Evolutionary conservation across 2,329 filamentous ascomycete genomes (phyloP).

Genomic region (Cytospora paraplurivora): DNA sequence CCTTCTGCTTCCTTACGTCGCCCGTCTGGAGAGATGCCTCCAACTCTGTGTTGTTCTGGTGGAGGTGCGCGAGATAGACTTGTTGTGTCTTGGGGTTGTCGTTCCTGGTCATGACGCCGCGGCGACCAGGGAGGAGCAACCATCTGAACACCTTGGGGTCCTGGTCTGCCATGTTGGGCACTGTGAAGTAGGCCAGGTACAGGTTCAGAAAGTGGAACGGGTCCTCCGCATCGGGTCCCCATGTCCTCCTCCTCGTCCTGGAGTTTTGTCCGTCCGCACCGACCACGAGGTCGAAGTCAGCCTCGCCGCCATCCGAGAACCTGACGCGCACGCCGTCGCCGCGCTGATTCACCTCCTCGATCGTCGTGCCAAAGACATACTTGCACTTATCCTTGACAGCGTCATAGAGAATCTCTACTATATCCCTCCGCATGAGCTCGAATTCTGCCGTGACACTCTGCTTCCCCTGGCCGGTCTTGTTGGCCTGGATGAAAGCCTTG

Average conservation of each 20-base stretch:
- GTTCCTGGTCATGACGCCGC: conserved; percentile 43
- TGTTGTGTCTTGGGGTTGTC: conserved; percentile 40
- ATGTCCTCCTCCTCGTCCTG: conserved; percentile 46
- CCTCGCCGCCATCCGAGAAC: conserved; percentile 47
- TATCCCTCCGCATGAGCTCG: conserved; percentile 61
- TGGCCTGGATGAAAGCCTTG: conserved; percentile 44
- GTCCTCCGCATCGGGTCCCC: conserved; percentile 35
- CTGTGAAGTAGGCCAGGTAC: conserved; percentile 32
- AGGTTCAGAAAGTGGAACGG: conserved; percentile 33
- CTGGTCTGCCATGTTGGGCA: conserved; percentile 15
- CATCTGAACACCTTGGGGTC: conserved; percentile 6
- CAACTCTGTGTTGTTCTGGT: conserved; percentile 11
- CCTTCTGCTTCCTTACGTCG: conserved; percentile 21
- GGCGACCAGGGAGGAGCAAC: conserved; percentile 34
- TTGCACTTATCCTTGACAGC: conserved; percentile 35
- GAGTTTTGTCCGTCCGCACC: conserved; percentile 59
- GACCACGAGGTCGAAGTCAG: conserved; percentile 54
- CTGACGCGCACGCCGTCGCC: conserved; percentile 40
- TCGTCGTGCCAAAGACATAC: conserved; percentile 37
- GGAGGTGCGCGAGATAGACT: conserved; percentile 19
- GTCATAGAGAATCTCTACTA: conserved; percentile 54
- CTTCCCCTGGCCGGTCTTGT: conserved; percentile 44
- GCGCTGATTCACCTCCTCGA: conserved; percentile 37
- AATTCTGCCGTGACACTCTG: conserved; percentile 56
- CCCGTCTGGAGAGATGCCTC: conserved; percentile 14